Base-by-base conservation (phyloP, 306 rosid genomes). In the Rosa multiflora region DNA sequence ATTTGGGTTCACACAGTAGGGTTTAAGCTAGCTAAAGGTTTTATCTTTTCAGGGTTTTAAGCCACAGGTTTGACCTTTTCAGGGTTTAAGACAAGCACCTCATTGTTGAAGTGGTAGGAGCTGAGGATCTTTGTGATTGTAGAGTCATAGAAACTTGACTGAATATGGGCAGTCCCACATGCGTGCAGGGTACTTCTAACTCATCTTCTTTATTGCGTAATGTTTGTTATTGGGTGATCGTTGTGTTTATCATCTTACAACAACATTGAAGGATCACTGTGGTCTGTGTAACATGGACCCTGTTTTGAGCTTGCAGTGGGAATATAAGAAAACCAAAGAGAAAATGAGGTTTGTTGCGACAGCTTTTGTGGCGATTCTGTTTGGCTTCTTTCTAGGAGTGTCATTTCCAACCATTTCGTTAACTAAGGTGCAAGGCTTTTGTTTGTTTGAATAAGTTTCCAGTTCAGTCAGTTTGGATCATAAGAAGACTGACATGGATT, bases 351-450 rank as follows among this genome's bases (percentile, higher is more conserved):
- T 91, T 80, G 53, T 80, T 2, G 77, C 87, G 70, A 87, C 88
- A 46, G 73, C 86, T 48, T 76, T 80, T 62, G 75, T 80, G 72
- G 97, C 97, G 72, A 67, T 73, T 77, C 78, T 88, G 56, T 46
- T 92, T 39, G 97, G 98, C 61, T 89, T 92, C 87, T 82, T 89
- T 77, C 64, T 94, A 70, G 98, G 97, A 76, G 87, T 85, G 44
- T 88, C 97, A 21, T 88, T 87, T 72, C 91, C 96, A 76, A 90
- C 93, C 17, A n/a, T 91, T 72, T 70, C 92, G 37, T 77, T 94
- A 80, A 78, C 89, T 43, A 89, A 89, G 98, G 98, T 92, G 18
- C 40, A 35, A 37, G 17, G 74, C 72, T 7, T 81, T 72, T 56
- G 76, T 40, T 66, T 46, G 32, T 2, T 46, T 76, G 46, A 63